Evolutionary conservation across 176 grass and related monocot species (phyloP).

Genomic region (Hordeum marinum): DNA sequence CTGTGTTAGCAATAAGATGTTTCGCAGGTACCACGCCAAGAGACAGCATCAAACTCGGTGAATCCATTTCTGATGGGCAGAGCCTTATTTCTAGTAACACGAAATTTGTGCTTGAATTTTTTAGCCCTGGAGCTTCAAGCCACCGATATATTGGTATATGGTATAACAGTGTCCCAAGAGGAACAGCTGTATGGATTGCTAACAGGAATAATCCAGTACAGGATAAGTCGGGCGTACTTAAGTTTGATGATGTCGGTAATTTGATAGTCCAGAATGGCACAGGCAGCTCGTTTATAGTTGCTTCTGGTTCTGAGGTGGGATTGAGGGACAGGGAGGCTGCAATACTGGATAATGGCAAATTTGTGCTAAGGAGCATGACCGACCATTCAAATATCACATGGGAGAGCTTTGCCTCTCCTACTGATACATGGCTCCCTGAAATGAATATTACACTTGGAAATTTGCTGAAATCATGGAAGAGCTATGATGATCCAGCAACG

Average conservation of each 20-base stretch:
- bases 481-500: slow-evolving; percentile 17
- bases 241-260: slow-evolving; percentile 37
- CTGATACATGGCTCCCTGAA: slow-evolving; percentile 44
- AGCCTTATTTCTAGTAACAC: slow-evolving; percentile 20
- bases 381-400: background rate
- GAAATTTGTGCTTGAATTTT: slow-evolving; percentile 49
- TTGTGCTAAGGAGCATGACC: slow-evolving; percentile 25
- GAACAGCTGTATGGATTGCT: slow-evolving; percentile 46
- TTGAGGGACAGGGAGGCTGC: slow-evolving; percentile 3
- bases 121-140: slow-evolving; percentile 30
- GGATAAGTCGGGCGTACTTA: slow-evolving; percentile 36
- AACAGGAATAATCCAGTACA: slow-evolving; percentile 43
- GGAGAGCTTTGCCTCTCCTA: slow-evolving; percentile 47
- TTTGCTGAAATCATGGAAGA: slow-evolving; percentile 44
- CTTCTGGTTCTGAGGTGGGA: background rate
- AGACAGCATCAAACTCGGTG: slow-evolving; percentile 19
- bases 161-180: background rate
- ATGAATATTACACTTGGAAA: slow-evolving; percentile 26
- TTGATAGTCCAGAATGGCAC: slow-evolving; percentile 31
- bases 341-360: slow-evolving; percentile 33
- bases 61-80: slow-evolving; percentile 46
- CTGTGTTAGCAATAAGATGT: slow-evolving; percentile 19
- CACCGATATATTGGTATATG: slow-evolving; percentile 58
- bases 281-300: slow-evolving; percentile 28
- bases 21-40: background rate